A percentile compares a stretch with the other conserved stretches of the same genome.
Evolutionary conservation across 208 protist species (phyloP).

Genomic region (Leishmania lainsoni): DNA sequence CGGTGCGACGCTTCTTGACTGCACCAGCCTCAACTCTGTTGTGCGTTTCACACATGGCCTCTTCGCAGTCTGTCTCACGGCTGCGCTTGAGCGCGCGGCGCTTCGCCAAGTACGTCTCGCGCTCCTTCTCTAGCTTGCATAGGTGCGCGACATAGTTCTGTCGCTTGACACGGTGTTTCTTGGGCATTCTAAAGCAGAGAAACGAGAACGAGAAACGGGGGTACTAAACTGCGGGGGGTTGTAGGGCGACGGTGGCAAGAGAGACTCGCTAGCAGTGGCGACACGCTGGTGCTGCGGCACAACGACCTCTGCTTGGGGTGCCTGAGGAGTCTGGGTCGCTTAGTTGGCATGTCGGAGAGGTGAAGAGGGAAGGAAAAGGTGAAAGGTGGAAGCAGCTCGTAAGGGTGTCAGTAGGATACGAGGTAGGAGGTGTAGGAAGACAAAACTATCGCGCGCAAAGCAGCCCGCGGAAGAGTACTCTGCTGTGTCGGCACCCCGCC

Average conservation of each 20-base stretch:
- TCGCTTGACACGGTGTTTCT: slow-evolving; percentile 90
- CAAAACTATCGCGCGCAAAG: not conserved
- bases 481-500: not conserved
- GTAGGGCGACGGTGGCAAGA: not conserved
- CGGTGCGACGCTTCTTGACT: slow-evolving; percentile 35
- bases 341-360: not conserved
- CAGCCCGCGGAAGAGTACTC: not conserved
- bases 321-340: not conserved
- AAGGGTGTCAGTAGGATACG: not conserved
- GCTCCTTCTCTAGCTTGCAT: slow-evolving; percentile 65
- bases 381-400: no score
- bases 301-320: not conserved
- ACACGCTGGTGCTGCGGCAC: not conserved
- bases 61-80: slow-evolving; percentile 53
- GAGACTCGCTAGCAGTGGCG: not conserved
- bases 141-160: slow-evolving; percentile 85
- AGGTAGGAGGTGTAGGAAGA: not conserved
- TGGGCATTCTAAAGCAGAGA: slow-evolving; percentile 53
- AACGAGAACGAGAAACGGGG: not conserved
- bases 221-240: not conserved
- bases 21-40: slow-evolving; percentile 16
- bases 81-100: slow-evolving; percentile 64
- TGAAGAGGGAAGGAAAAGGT: no score
- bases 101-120: slow-evolving; percentile 78
- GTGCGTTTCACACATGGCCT: slow-evolving; percentile 25